These are phyloP conservation scores for Senecio squalidus DNA, from an alignment of 140 eudicot genomes.

Conservation along the genomic window DNA sequence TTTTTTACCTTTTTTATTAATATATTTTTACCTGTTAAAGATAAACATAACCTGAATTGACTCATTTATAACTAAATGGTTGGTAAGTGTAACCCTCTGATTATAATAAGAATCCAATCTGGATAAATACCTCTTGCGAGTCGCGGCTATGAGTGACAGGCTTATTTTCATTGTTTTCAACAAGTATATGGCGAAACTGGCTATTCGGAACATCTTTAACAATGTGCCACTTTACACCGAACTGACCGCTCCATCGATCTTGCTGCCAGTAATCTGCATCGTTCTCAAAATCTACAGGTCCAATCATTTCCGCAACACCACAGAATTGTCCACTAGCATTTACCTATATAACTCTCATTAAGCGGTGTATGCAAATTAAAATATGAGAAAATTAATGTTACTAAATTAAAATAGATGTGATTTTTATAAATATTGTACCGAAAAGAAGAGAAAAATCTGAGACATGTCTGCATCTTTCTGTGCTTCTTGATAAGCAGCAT, in stretches of 20 bases:
- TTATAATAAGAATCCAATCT: background rate
- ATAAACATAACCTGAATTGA: background rate
- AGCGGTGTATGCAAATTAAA: background rate
- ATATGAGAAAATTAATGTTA: background rate
- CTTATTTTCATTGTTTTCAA: slow-evolving; percentile 33
- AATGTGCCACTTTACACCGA: slow-evolving; percentile 55
- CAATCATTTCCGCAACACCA: slow-evolving; percentile 54
- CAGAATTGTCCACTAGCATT: slow-evolving; percentile 55
- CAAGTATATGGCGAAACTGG: slow-evolving; percentile 27
- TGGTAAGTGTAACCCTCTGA: too few relatives aligned
- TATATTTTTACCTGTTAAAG: too few relatives aligned
- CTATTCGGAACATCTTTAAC: slow-evolving; percentile 47
- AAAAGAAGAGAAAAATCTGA: slow-evolving; percentile 80
- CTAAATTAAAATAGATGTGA: slow-evolving; percentile 2
- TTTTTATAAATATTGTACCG: too few relatives aligned
- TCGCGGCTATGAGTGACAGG: slow-evolving; percentile 45
- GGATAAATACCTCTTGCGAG: slow-evolving; percentile 34
- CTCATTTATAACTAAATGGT: background rate
- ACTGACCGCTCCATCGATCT: slow-evolving; percentile 53
- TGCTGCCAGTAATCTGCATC: slow-evolving; percentile 49
- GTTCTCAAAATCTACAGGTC: slow-evolving; percentile 46
- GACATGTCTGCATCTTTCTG: slow-evolving; percentile 43
- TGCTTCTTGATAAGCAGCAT: slow-evolving; percentile 78
- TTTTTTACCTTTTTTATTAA: too few relatives aligned
- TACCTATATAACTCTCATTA: slow-evolving; percentile 24